These are phyloP conservation scores for Trichosporon inkin DNA, from an alignment of 1,284 basidiomycete species.

Conservation along the genomic window DNA sequence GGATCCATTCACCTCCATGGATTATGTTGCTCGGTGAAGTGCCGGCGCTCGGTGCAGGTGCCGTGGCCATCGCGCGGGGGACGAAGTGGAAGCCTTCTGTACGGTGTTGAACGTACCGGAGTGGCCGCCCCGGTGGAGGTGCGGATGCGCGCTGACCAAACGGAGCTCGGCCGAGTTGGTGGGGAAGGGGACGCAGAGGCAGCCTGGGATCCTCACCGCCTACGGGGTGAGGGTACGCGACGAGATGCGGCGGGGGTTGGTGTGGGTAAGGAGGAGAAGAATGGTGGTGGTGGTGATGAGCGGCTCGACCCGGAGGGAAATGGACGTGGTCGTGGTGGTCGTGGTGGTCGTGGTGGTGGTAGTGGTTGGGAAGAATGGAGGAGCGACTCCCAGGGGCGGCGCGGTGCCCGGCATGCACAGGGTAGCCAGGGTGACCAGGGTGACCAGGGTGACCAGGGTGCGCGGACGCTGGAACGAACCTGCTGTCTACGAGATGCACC, in stretches of 20 bases:
- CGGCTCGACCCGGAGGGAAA: too few relatives aligned
- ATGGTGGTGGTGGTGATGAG: neutral
- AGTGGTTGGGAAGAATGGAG: neutral
- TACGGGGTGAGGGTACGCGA: neutral
- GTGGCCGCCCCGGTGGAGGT: neutral
- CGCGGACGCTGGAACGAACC: neutral
- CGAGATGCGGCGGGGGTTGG: neutral
- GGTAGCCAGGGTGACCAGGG: neutral
- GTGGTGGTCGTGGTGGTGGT: neutral
- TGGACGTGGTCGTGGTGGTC: too few relatives aligned
- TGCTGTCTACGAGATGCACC: constrained; percentile 3
- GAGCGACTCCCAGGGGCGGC: neutral
- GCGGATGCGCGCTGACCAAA: neutral
- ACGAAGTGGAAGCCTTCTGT: neutral
- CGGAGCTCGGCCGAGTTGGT: neutral
- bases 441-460: neutral
- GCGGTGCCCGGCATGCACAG: neutral
- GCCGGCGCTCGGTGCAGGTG: neutral
- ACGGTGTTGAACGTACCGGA: neutral
- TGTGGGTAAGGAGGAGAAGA: neutral
- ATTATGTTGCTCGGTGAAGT: neutral
- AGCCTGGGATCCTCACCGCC: neutral
- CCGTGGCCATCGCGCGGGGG: neutral
- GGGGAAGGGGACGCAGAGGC: neutral
- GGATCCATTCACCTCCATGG: constrained; percentile 1